A percentile compares a stretch with the other conserved stretches of the same genome.
Evolutionary conservation across 129 eudicot species (phyloP).

Genomic region (Logfia minima): DNA sequence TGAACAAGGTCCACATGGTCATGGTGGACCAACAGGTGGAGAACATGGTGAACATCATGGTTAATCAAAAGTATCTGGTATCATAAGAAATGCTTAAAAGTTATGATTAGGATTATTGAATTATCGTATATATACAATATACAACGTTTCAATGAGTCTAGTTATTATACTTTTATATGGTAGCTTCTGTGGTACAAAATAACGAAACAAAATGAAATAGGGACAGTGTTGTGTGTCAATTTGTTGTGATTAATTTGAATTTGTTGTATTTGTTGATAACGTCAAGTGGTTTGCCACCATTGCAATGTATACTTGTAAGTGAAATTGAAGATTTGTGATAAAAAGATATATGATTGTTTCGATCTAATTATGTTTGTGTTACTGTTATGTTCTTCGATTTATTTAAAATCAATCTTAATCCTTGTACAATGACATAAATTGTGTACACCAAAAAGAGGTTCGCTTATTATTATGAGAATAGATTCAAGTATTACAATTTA

Average conservation of each 20-base stretch:
- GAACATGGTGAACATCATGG: slow-evolving; percentile 7
- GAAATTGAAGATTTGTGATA: not conserved
- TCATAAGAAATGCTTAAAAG: not conserved
- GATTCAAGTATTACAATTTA: too few species aligned
- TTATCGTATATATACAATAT: too few species aligned
- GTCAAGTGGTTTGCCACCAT: not conserved
- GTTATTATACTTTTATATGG: not conserved
- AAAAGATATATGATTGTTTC: not conserved
- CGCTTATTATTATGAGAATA: too few species aligned
- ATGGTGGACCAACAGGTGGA: slow-evolving; percentile 10
- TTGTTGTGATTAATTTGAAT: not conserved
- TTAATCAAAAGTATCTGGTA: not conserved
- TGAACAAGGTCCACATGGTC: slow-evolving; percentile 20
- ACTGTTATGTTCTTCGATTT: too few species aligned
- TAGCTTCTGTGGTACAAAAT: not conserved
- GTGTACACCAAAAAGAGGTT: too few species aligned
- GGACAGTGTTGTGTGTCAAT: not conserved
- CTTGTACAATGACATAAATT: too few species aligned
- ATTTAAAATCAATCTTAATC: too few species aligned
- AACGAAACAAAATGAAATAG: too few species aligned
- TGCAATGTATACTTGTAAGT: not conserved
- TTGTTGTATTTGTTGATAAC: not conserved
- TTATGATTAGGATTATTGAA: not conserved
- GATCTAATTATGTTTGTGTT: too few species aligned
- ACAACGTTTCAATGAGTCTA: not conserved